These are phyloP conservation scores for Calamus simplicifolius DNA, from an alignment of 176 grass and related monocot species.

Conservation along the genomic window DNA sequence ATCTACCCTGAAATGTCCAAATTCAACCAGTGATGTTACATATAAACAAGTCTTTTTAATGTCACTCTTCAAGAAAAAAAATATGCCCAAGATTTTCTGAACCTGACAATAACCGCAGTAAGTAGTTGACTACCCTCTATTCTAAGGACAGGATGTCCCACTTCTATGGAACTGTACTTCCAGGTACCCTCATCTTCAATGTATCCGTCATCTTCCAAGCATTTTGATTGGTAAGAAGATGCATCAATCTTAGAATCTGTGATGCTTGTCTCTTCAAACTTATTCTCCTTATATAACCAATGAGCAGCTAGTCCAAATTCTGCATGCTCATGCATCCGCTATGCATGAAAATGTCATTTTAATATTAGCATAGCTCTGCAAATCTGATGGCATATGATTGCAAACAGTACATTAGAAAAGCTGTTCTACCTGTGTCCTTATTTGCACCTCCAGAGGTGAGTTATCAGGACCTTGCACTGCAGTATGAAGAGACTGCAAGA, in stretches of 20 bases:
- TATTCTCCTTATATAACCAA: constrained; percentile 97
- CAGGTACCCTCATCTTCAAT: constrained; percentile 41
- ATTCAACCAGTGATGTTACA: not conserved
- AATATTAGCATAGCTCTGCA: too few relatives aligned
- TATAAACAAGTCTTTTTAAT: not conserved
- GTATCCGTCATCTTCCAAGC: constrained; percentile 58
- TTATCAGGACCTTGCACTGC: constrained; percentile 80
- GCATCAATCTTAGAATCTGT: constrained; percentile 36
- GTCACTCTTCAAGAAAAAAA: constrained; percentile 10
- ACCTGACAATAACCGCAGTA: constrained; percentile 87
- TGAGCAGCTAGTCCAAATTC: constrained; percentile 93
- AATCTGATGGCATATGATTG: too few relatives aligned
- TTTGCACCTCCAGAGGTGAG: constrained; percentile 88
- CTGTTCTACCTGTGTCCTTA: constrained; percentile 73
- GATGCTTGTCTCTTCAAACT: constrained; percentile 30
- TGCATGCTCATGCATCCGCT: constrained; percentile 94
- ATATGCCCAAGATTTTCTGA: constrained; percentile 5
- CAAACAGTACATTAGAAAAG: not conserved
- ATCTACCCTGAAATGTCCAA: constrained; percentile 57
- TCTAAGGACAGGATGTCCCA: constrained; percentile 81
- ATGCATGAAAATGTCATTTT: constrained; percentile 16
- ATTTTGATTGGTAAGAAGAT: constrained; percentile 48
- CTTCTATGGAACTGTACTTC: constrained; percentile 80
- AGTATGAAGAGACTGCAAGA: constrained; percentile 85
- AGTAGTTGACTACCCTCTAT: constrained; percentile 87